A percentile compares a stretch with the other conserved stretches of the same genome.
These are phyloP conservation scores for Capsicum pubescens DNA, from an alignment of 257 asterid genomes.

Conservation along the genomic window DNA sequence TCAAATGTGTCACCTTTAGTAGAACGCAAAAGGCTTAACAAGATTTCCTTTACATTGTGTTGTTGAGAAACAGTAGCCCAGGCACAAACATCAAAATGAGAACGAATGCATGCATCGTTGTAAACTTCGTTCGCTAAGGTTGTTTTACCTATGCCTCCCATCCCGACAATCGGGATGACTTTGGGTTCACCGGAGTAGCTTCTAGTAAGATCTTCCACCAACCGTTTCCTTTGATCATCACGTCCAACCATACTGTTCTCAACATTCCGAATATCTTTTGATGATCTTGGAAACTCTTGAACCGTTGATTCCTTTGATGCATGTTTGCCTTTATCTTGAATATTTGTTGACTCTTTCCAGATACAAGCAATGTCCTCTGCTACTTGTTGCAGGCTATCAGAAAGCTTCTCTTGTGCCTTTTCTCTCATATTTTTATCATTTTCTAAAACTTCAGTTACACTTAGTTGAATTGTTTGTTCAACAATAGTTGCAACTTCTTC, in stretches of 20 bases:
- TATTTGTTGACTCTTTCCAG: not conserved
- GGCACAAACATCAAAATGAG: not conserved
- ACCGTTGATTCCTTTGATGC: too few relatives aligned
- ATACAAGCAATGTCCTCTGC: not conserved
- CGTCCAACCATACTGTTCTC: too few relatives aligned
- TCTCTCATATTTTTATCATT: not conserved
- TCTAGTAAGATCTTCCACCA: too few relatives aligned
- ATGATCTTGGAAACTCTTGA: not conserved
- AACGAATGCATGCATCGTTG: too few relatives aligned
- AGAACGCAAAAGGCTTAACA: slow-evolving; percentile 13
- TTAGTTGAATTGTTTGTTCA: too few relatives aligned
- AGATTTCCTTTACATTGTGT: not conserved
- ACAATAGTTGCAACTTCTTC: too few relatives aligned
- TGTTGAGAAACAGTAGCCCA: slow-evolving; percentile 27
- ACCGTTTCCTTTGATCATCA: too few relatives aligned
- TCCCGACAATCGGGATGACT: too few relatives aligned
- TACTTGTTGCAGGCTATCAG: not conserved
- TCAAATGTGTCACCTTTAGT: not conserved
- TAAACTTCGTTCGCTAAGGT: too few relatives aligned
- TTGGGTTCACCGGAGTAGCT: too few relatives aligned
- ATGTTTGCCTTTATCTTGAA: not conserved
- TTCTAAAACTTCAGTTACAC: not conserved
- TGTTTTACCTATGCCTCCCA: too few relatives aligned
- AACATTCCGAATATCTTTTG: too few relatives aligned
- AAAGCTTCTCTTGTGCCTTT: not conserved